phyloP scores from a whole-genome alignment of 1,284 basidiomycete genomes.

The Heterobasidion occidentale region DNA sequence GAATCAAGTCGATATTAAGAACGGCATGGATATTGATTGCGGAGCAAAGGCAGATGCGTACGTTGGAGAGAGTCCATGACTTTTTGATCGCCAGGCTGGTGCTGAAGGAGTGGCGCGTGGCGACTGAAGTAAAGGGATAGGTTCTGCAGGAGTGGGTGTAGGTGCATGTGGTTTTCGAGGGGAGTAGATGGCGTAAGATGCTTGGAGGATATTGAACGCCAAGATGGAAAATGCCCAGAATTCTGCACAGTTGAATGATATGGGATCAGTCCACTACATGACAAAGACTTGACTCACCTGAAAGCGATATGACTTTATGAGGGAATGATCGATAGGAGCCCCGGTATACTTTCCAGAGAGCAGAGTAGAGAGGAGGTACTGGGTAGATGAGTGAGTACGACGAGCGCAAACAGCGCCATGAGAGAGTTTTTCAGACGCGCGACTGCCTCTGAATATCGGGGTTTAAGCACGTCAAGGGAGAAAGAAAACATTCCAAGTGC shows the following conservation, averaged over 20 bases:
- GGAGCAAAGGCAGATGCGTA: neutral
- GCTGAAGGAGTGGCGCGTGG: conserved; percentile 1
- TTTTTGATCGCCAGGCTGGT: conserved; percentile 5
- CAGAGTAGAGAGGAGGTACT: conserved; percentile 10
- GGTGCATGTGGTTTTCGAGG: conserved; percentile 9
- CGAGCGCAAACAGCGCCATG: conserved; percentile 8
- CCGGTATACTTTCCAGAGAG: conserved; percentile 10
- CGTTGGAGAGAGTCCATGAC: conserved; percentile 8
- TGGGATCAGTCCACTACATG: neutral
- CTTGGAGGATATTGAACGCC: conserved; percentile 11
- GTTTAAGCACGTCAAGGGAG: conserved; percentile 13
- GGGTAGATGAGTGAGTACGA: conserved; percentile 13
- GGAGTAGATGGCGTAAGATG: conserved; percentile 9
- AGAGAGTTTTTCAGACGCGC: conserved; percentile 10
- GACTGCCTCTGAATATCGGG: conserved; percentile 11
- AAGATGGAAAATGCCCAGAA: conserved; percentile 5
- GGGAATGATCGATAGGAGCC: conserved; percentile 8
- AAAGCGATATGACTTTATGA: conserved; percentile 6
- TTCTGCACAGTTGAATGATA: conserved; percentile 4
- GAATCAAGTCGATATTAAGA: neutral
- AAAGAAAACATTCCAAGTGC: neutral
- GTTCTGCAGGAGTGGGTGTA: conserved; percentile 8
- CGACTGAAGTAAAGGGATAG: neutral
- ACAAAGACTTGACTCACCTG: conserved; percentile 1
- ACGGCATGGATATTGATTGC: neutral